phyloP scores from a whole-genome alignment of 805 yeast genomes.

The Schwanniomyces sp. region DNA sequence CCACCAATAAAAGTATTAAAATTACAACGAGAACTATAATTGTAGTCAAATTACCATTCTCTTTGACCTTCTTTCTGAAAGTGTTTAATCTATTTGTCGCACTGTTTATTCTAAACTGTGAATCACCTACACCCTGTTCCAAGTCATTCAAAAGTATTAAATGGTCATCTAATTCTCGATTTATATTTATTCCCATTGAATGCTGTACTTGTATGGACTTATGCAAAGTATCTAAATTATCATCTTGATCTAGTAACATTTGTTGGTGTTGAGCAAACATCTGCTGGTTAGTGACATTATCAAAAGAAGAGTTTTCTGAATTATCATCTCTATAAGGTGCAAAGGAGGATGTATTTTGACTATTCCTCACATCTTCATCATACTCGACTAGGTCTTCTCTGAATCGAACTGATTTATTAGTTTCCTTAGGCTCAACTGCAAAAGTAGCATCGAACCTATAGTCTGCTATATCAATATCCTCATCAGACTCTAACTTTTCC shows the following conservation, averaged over 20 bases:
- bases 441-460: slow-evolving; percentile 19
- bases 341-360: slow-evolving; percentile 37
- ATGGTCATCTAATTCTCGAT: slow-evolving; percentile 42
- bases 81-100: slow-evolving; percentile 29
- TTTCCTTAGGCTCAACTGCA: slow-evolving; percentile 5
- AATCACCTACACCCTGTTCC: slow-evolving; percentile 40
- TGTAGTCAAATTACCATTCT: slow-evolving; percentile 44
- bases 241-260: slow-evolving; percentile 37
- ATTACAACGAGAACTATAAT: slow-evolving; percentile 41
- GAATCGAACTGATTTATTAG: slow-evolving; percentile 36
- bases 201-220: slow-evolving; percentile 35
- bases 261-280: slow-evolving; percentile 45
- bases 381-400: slow-evolving; percentile 27
- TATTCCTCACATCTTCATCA: slow-evolving; percentile 21
- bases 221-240: slow-evolving; percentile 33
- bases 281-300: slow-evolving; percentile 33
- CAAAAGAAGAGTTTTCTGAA: slow-evolving; percentile 21
- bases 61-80: slow-evolving; percentile 34
- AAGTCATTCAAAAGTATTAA: slow-evolving; percentile 39
- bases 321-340: slow-evolving; percentile 36
- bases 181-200: slow-evolving; percentile 38
- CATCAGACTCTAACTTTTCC: slow-evolving; percentile 20
- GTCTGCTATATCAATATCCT: slow-evolving; percentile 29
- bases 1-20: slow-evolving; percentile 39
- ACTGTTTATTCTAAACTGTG: slow-evolving; percentile 27